Evolutionary conservation across 1,284 basidiomycete species (phyloP).

Genomic region (Abortiporus biennis): DNA sequence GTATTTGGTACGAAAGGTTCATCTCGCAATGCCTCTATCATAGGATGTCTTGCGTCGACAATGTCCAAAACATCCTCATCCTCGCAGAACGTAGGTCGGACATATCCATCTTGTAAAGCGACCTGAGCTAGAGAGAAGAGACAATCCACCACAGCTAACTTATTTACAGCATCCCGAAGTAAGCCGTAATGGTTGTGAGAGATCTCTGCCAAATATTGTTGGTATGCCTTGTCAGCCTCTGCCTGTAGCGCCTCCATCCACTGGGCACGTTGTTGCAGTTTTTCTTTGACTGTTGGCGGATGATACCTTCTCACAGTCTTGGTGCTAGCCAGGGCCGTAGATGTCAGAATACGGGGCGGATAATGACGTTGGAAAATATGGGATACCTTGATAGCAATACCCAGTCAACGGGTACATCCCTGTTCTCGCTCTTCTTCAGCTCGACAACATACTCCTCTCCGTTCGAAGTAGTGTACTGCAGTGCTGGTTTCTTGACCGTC

Average conservation of each 20-base stretch:
- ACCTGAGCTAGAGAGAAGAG: conserved; percentile 64
- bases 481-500: conserved; percentile 63
- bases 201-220: conserved; percentile 66
- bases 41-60: conserved; percentile 71
- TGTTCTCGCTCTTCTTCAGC: conserved; percentile 67
- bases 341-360: conserved; percentile 7
- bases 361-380: too few relatives aligned
- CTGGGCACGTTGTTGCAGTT: conserved; percentile 73
- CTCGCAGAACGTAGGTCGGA: conserved; percentile 58
- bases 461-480: conserved; percentile 68
- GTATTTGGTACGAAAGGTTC: conserved; percentile 82
- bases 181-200: conserved; percentile 59
- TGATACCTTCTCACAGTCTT: conserved; percentile 77
- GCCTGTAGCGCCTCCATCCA: conserved; percentile 71
- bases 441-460: conserved; percentile 81
- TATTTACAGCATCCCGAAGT: conserved; percentile 70
- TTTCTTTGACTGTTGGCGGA: conserved; percentile 63
- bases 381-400: conserved; percentile 53
- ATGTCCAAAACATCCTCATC: conserved; percentile 60
- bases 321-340: too few relatives aligned
- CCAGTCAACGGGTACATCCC: conserved; percentile 76
- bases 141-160: conserved; percentile 80
- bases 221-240: conserved; percentile 64
- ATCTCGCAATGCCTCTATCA: conserved; percentile 72
- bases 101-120: conserved; percentile 72